Conservation (phyloP, 2,329 filamentous ascomycete species). For the Ceratocystis alfenasii region DNA sequence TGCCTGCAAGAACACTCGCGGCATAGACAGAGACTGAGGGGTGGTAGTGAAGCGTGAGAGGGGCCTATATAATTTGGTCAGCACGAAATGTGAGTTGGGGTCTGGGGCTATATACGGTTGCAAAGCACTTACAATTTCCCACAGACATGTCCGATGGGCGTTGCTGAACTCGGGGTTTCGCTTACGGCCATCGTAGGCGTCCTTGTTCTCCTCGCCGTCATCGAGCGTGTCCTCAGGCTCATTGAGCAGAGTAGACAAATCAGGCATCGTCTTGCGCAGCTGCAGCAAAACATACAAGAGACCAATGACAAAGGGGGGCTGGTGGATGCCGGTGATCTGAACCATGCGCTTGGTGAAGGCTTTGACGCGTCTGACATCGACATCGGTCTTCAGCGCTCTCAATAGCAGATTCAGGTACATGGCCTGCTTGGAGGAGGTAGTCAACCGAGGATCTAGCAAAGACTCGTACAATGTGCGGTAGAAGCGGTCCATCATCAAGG, state of each 20-base stretch:
- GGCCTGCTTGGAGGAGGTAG: conserved; percentile 85
- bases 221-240: conserved; percentile 66
- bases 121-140: conserved; percentile 59
- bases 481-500: conserved; percentile 76
- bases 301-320: conserved; percentile 84
- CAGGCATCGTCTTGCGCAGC: conserved; percentile 65
- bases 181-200: conserved; percentile 73
- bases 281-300: conserved; percentile 83
- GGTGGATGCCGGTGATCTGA: conserved; percentile 76
- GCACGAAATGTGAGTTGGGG: background rate
- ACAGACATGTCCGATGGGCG: conserved; percentile 84
- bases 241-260: conserved; percentile 63
- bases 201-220: conserved; percentile 39
- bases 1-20: conserved; percentile 53
- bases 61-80: conserved; percentile 34
- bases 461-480: conserved; percentile 95
- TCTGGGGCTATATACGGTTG: background rate
- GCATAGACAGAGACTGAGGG: conserved; percentile 85
- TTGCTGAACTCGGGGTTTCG: conserved; percentile 84
- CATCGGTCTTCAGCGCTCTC: conserved; percentile 74
- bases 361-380: conserved; percentile 85
- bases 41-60: conserved; percentile 74
- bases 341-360: conserved; percentile 90
- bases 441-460: conserved; percentile 74
- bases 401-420: conserved; percentile 89